Evolutionary conservation across 2,329 filamentous ascomycete species (phyloP), one percentile per base, ranked within the genome.

Genomic region (Beauveria pseudobassiana): DNA sequence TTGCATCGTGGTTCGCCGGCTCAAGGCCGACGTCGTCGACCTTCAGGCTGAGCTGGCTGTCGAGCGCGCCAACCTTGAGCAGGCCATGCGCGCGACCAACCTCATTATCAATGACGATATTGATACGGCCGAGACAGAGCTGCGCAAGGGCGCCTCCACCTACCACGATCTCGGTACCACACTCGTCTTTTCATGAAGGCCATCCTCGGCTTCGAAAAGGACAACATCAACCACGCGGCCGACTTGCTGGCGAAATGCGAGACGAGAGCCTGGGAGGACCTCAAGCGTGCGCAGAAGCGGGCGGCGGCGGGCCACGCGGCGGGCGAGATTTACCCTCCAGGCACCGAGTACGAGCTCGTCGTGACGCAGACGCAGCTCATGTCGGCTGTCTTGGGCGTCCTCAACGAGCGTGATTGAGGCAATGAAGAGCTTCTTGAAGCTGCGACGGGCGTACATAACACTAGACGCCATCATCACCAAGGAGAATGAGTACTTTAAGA

Each of bases 321-420:
- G 20, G 77, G 76, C 62, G 73, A 73, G 51, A 77, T 60, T 10
- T 97, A 96, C 68, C 86, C 89, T 0, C 82, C 90, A 0, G 95
- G 95, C 2, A 90, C 89, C 5, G 93, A 99, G 76, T 98, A 90
- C 72, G 86, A 90, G 2, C 79, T 98, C 4, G 90, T 91, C 63
- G 85, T 91, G 63, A 90, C 92, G 5, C 87, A 97, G 76, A 85
- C 91, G 2, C 91, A 96, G 74, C 80, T 97, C 65, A 96, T 97
- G 88, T 84, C 85, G 62, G 93, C 93, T 0, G 88, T 99, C 1
- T 87, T 97, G 0, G 91, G 87, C 0, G 90, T 98, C 18, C 77
- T 98, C 68, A 96, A 96, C 66, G 95, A 96, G 90, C 71, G 76
- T 98, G 68, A 93, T 93, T 0, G 95, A 98, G 73, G 91, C 87